These are phyloP conservation scores for Coffea humblotiana DNA, from an alignment of 305 asterid species.

Conservation along the genomic window DNA sequence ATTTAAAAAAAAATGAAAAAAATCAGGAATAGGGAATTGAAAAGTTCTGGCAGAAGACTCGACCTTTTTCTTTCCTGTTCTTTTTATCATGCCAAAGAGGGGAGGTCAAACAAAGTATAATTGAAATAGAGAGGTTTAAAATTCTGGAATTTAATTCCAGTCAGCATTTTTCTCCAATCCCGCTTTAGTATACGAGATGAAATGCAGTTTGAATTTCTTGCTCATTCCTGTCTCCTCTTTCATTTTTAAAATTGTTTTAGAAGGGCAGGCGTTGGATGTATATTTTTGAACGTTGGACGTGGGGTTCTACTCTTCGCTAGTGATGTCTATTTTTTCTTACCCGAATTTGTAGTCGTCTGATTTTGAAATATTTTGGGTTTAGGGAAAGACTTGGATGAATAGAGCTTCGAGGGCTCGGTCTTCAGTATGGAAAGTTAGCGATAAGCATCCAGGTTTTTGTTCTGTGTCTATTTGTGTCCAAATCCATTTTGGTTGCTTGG, in stretches of 20 bases:
- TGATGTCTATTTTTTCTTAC: background rate
- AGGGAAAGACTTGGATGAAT: conserved; percentile 84
- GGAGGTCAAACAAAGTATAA: background rate
- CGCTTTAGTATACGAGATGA: background rate
- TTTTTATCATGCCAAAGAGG: background rate
- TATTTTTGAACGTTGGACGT: background rate
- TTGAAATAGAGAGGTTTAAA: background rate
- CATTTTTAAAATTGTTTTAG: no score
- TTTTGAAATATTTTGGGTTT: conserved; percentile 25
- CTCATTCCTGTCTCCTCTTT: background rate
- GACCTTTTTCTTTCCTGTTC: background rate
- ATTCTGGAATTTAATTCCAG: background rate
- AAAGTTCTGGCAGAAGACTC: background rate
- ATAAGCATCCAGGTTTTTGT: conserved; percentile 80
- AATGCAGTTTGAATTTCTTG: background rate
- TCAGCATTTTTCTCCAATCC: background rate
- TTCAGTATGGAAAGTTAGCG: conserved; percentile 74
- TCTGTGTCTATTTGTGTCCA: background rate
- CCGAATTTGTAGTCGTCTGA: background rate
- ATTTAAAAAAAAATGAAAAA: background rate
- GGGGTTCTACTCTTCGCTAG: background rate
- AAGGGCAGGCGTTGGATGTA: background rate
- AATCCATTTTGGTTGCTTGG: background rate
- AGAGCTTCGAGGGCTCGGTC: conserved; percentile 70
- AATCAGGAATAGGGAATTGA: background rate